Evolutionary conservation across 75 land plant species (phyloP), one percentile per base, ranked within the genome.

Genomic region (Cupressus sempervirens): DNA sequence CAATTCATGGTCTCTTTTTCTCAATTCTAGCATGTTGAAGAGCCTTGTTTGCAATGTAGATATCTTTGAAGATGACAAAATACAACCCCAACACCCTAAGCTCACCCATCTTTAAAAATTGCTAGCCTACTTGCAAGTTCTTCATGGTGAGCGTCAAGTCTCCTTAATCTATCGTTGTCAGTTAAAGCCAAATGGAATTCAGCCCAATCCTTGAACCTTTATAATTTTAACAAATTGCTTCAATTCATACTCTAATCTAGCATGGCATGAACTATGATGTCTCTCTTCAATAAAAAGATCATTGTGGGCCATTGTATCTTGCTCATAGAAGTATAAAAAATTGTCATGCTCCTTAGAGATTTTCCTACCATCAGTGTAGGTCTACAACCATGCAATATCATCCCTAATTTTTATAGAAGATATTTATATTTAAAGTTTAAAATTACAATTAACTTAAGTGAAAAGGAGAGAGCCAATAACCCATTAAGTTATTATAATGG

Each of bases 51-150:
- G 96, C 88, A 0, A 93, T 92, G 75, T 87, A 91, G 0, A 94
- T 90, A 85, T 96, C 98, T 87, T 94, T 96, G 83, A 96, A 96
- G 41, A 94, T 85, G 41, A 96, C 96, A n/a, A 87, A 96, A 96
- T 8, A 94, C 98, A 83, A 94, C 91, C 10, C 98, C 98, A 50
- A 94, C 96, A 83, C 98, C 98, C 11, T 45, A 86, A 62, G 96
- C 96, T 40, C 86, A 88, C 1, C 92, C 94, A 84, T 96, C 94
- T 84, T 90, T 93, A 76, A 91, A 96, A 62, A 90, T 83, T 18
- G 65, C 83, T 74, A 96, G 32, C 46, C 87, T 88, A 38, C 85
- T 88, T 86, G 91, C 94, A 62, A 96, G 84, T 7, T 89, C 84
- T 82, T 83, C 85, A 72, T 86, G 87, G 83, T 81, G 82, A 46